Percentiles rank a stretch among this genome's conserved stretches.
phyloP scores from a whole-genome alignment of 2,329 filamentous ascomycete species.

The Esteya vermicola region DNA sequence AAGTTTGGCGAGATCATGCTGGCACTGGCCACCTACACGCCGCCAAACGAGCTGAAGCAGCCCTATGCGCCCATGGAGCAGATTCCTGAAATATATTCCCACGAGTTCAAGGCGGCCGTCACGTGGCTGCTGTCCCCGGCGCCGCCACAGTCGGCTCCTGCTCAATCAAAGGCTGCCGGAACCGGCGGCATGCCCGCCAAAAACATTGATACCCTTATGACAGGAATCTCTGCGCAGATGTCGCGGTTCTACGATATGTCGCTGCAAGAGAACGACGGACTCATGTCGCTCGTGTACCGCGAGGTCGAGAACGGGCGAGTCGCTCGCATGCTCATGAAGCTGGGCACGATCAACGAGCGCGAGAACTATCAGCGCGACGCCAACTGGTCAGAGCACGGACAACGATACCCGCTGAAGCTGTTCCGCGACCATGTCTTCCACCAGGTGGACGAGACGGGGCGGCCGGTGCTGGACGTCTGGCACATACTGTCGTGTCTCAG shows the following conservation, averaged over 20 bases:
- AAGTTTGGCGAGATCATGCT: conserved; percentile 76
- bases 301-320: conserved; percentile 86
- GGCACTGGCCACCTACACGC: conserved; percentile 60
- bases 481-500: conserved; percentile 80
- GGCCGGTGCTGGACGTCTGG: conserved; percentile 71
- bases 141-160: background rate
- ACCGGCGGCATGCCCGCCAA: conserved; percentile 28
- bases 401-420: conserved; percentile 83
- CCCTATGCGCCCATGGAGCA: conserved; percentile 59
- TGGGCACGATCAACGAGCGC: conserved; percentile 80
- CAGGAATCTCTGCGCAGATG: conserved; percentile 64
- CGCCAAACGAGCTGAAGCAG: conserved; percentile 29
- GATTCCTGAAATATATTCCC: conserved; percentile 58
- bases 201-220: conserved; percentile 65
- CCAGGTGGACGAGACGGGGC: conserved; percentile 74
- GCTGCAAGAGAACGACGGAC: conserved; percentile 65
- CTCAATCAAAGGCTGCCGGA: conserved; percentile 14
- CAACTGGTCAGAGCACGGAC: conserved; percentile 82
- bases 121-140: conserved; percentile 65
- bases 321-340: conserved; percentile 65
- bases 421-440: conserved; percentile 98
- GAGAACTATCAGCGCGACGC: conserved; percentile 48
- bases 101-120: conserved; percentile 64
- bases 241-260: conserved; percentile 61
- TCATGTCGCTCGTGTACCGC: conserved; percentile 55